Conservation (phyloP, 2,329 filamentous ascomycete genomes). For the Pezicula radicicola region DNA sequence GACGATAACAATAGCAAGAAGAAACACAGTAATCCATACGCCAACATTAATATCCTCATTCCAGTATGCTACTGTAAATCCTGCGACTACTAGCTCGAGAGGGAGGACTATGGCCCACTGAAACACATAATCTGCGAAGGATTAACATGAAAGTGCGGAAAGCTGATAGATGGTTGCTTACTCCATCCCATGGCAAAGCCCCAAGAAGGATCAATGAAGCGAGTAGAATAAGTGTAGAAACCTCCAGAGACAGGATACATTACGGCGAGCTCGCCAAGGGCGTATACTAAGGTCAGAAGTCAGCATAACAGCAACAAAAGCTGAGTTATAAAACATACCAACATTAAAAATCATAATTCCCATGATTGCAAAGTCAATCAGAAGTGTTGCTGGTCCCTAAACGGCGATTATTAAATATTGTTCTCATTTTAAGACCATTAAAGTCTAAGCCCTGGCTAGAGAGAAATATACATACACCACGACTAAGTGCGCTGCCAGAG, state of each 20-base stretch:
- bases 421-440: too few species aligned
- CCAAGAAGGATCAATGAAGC: conserved; percentile 91
- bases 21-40: conserved; percentile 81
- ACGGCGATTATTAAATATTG: too few species aligned
- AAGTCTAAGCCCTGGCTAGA: too few species aligned
- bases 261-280: conserved; percentile 86
- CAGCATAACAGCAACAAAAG: too few species aligned
- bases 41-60: conserved; percentile 51
- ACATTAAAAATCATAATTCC: conserved; percentile 81
- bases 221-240: conserved; percentile 88
- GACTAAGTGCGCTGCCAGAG: conserved; percentile 65
- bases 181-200: conserved; percentile 95
- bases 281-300: conserved; percentile 55
- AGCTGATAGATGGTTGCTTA: conserved; percentile 39
- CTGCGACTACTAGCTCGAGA: conserved; percentile 81
- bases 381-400: conserved; percentile 65
- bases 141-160: background rate
- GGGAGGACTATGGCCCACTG: conserved; percentile 84
- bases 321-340: too few species aligned
- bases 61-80: conserved; percentile 82
- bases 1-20: conserved; percentile 71
- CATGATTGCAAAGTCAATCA: conserved; percentile 72
- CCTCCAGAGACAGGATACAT: conserved; percentile 89
- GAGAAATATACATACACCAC: conserved; percentile 37
- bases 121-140: conserved; percentile 62